Evolutionary conservation across 768 basidiomycete genomes (phyloP).

Genomic region (Termitomyces sp.): DNA sequence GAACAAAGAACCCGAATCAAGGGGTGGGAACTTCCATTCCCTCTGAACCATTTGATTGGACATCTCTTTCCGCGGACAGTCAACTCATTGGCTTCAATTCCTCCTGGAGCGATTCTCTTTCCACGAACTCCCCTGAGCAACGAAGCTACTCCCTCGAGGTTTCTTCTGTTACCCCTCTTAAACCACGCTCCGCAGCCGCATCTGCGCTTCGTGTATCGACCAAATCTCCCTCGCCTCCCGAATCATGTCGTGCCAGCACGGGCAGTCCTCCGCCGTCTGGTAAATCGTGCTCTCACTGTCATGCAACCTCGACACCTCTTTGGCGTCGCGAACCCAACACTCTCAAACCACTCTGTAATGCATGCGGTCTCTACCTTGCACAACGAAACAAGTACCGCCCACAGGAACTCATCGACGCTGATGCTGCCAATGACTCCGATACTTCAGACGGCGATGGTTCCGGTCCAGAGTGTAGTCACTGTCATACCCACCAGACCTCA

Average conservation of each 20-base stretch:
- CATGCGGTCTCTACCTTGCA: conserved; percentile 43
- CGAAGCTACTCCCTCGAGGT: conserved; percentile 26
- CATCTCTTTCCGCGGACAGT: conserved; percentile 13
- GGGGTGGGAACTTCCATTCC: conserved; percentile 7
- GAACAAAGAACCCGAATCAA: conserved; percentile 5
- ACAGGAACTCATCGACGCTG: conserved; percentile 45
- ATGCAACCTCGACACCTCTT: conserved; percentile 42
- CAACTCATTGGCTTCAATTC: conserved; percentile 24
- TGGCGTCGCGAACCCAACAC: conserved; percentile 43
- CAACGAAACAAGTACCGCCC: conserved; percentile 43
- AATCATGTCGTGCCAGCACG: conserved; percentile 23
- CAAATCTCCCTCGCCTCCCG: conserved; percentile 18
- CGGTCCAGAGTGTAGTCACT: conserved; percentile 46
- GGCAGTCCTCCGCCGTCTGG: conserved; percentile 22
- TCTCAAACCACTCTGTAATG: conserved; percentile 41
- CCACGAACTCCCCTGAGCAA: conserved; percentile 18
- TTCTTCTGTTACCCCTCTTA: conserved; percentile 28
- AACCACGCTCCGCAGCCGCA: conserved; percentile 15
- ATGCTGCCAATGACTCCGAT: conserved; percentile 36
- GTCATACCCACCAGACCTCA: conserved; percentile 42
- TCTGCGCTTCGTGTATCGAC: conserved; percentile 19
- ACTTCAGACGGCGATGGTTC: conserved; percentile 33
- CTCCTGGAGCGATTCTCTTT: conserved; percentile 23
- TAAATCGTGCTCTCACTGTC: conserved; percentile 43
- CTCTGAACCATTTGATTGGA: conserved; percentile 20